Percentiles rank a stretch among this genome's conserved stretches.
These are phyloP conservation scores for Nakataea oryzae DNA, from an alignment of 2,329 filamentous ascomycete species.

Conservation along the genomic window DNA sequence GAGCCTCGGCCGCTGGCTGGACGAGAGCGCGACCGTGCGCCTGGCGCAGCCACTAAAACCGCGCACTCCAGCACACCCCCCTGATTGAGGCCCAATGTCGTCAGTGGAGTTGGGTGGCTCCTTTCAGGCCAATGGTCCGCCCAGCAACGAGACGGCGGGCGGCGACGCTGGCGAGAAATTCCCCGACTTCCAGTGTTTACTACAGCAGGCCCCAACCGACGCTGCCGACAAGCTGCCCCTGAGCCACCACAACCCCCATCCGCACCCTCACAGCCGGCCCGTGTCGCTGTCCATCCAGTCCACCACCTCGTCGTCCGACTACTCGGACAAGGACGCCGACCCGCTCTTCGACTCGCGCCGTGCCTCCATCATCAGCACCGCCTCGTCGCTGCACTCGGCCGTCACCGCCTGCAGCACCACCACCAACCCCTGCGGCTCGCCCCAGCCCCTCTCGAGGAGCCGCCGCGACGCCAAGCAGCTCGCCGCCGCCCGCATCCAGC, in stretches of 20 bases:
- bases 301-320: conserved; percentile 16
- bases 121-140: conserved; percentile 10
- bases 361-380: conserved; percentile 17
- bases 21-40: background rate
- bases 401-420: conserved; percentile 3
- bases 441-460: conserved; percentile 20
- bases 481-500: conserved; percentile 37
- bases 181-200: conserved; percentile 33
- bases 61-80: background rate
- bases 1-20: background rate
- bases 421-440: conserved; percentile 5
- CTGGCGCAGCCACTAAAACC: background rate
- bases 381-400: conserved; percentile 11
- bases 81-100: background rate
- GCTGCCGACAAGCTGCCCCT: conserved; percentile 4
- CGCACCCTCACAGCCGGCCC: conserved; percentile 8
- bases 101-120: background rate
- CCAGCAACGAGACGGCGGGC: conserved; percentile 22
- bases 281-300: conserved; percentile 16
- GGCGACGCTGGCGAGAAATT: conserved; percentile 19
- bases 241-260: conserved; percentile 8
- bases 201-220: background rate
- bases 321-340: conserved; percentile 13
- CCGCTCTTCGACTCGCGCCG: conserved; percentile 17
- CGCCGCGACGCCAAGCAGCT: conserved; percentile 36